A percentile compares a stretch with the other conserved stretches of the same genome.
Conservation (phyloP, 768 basidiomycete genomes). For the Boletellus sp. region DNA sequence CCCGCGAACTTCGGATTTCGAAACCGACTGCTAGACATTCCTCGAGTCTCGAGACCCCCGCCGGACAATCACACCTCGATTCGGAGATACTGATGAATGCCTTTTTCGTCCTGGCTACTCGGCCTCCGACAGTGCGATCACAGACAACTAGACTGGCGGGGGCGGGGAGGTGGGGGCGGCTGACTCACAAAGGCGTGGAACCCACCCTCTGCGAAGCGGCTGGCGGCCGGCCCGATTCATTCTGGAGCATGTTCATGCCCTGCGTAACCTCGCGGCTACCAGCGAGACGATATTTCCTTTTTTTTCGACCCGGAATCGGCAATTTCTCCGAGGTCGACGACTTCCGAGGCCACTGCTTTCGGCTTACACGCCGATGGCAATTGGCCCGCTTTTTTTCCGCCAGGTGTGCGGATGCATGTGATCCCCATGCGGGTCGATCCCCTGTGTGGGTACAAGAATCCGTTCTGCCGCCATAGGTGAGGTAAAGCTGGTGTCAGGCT, state of each 20-base stretch:
- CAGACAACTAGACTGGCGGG: background rate
- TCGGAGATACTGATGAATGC: background rate
- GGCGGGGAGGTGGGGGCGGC: background rate
- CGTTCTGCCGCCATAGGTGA: slow-evolving; percentile 24
- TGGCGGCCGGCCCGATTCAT: slow-evolving; percentile 10
- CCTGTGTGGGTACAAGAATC: slow-evolving; percentile 19
- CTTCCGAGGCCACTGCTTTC: slow-evolving; percentile 13
- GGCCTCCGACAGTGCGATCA: slow-evolving; percentile 2
- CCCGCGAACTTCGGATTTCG: background rate
- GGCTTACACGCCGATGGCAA: slow-evolving; percentile 18
- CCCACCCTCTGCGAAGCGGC: background rate
- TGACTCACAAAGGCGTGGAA: slow-evolving; percentile 3
- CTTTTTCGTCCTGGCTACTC: background rate
- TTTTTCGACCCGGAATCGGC: slow-evolving; percentile 17
- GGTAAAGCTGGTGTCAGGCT: slow-evolving; percentile 25
- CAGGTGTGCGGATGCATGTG: slow-evolving; percentile 15
- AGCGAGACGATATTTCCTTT: slow-evolving; percentile 3
- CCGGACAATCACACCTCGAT: background rate
- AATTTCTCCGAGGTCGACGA: slow-evolving; percentile 10
- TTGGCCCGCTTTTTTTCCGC: slow-evolving; percentile 22
- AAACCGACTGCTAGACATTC: background rate
- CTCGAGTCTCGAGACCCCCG: background rate
- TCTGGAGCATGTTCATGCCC: slow-evolving; percentile 5
- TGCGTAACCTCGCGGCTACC: slow-evolving; percentile 17
- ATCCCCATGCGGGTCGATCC: slow-evolving; percentile 33